Base-by-base conservation (phyloP, 257 asterid genomes). In the Nicotiana noctiflora region DNA sequence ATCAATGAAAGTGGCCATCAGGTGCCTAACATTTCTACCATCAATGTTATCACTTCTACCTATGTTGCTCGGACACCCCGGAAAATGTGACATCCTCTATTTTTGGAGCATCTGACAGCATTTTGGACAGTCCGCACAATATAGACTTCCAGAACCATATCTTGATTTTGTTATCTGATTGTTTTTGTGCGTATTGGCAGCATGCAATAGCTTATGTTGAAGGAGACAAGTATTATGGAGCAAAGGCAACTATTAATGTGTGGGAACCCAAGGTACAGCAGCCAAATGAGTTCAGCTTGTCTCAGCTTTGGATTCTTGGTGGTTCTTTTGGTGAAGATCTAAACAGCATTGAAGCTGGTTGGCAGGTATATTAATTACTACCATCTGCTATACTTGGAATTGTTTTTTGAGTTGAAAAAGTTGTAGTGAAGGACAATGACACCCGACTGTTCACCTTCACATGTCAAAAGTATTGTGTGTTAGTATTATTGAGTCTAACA, bases 271-370 rank as follows among this genome's bases (percentile, higher is more conserved):
- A 90, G 83, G 89, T 92, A 70, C 97, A 92, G 80, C 98, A 92
- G 85, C 84, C 96, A 61, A 90, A 92, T 75, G 98, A 93, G 89
- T 91, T 92, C 85, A 93, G 98, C 85, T 83, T 90, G 86, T 92
- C 98, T 62, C 98, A 93, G 87, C 87, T 93, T 82, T 93, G 98
- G 98, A 88, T 93, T 34, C 83, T 91, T 49, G 96, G 98, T 18
- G 98, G 98, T 75, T 92, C 97, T 56, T 92, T 90, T 75, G 97
- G 97, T 40, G 94, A 92, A 88, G 96, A 90, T 84, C 98, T 93
- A 53, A 92, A 93, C 85, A 93, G 98, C 92, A 92, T 93, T 75
- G 98, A 93, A 88, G 98, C 97, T 86, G 98, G 96, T 75, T 91
- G 96, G 96, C 98, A 94, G 97, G 98, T 94, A 88, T 51, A 64